phyloP scores from a whole-genome alignment of 805 yeast genomes.

The Starmerella tilneyi region DNA sequence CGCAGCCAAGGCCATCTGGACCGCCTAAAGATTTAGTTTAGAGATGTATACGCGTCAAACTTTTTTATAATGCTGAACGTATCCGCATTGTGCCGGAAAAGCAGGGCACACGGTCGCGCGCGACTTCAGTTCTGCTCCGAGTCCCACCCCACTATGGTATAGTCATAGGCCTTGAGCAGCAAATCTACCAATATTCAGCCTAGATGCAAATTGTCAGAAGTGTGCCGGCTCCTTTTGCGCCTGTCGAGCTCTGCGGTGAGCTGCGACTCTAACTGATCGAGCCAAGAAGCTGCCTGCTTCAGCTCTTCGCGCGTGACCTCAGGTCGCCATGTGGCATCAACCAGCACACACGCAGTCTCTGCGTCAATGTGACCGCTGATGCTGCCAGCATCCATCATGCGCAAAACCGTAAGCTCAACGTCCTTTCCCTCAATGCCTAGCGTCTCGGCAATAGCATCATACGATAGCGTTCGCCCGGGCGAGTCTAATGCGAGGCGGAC shows the following conservation, averaged over 20 bases:
- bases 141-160: too few species aligned
- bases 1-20: conserved; percentile 55
- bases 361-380: conserved; percentile 26
- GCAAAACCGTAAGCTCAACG: conserved; percentile 24
- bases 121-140: too few species aligned
- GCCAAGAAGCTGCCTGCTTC: conserved; percentile 14
- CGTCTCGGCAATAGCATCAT: conserved; percentile 10
- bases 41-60: too few species aligned
- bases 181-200: too few species aligned
- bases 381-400: conserved; percentile 24
- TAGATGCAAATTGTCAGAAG: not conserved
- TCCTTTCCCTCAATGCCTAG: conserved; percentile 15
- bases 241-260: conserved; percentile 6
- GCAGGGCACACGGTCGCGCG: too few species aligned
- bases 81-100: too few species aligned
- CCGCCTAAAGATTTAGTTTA: conserved; percentile 35
- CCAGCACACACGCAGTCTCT: conserved; percentile 17
- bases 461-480: conserved; percentile 12
- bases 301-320: conserved; percentile 21
- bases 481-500: conserved; percentile 6
- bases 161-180: too few species aligned
- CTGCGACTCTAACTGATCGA: conserved; percentile 13
- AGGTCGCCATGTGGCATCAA: conserved; percentile 19
- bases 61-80: too few species aligned
- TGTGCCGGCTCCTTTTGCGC: conserved; percentile 12